Evolutionary conservation across 164 flowering plant genomes (phyloP), one percentile per base, ranked within the genome.

Genomic region (Santalum album): DNA sequence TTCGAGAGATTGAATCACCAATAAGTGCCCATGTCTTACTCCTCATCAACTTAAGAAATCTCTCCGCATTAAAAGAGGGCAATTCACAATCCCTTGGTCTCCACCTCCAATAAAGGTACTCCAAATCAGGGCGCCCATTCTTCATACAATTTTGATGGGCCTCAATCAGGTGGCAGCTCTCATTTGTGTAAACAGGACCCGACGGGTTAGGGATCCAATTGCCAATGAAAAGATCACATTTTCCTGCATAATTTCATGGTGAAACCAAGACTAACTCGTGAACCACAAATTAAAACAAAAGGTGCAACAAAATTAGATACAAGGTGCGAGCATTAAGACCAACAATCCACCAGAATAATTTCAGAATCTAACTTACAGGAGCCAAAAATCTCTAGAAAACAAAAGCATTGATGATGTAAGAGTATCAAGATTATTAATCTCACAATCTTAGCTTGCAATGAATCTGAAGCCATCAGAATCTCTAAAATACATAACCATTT

Each of bases 1-100:
- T 89, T 34, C 99, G 84, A 25, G 86, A 67, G 55, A 92, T 92
- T 1, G 97, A 92, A 72, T 92, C 99, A 14, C 99, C 97, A 44
- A 89, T 75, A 26, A 89, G 68, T 1, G 84, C 95, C 90, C 84
- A 85, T 5, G 68, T 22, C 59, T 87, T 92, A 64, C 87, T 70
- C 72, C 81, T 78, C 99, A 89, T 92, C 63, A 73, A 32, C 54
- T 72, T 66, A 12, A 92, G 86, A 75, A 92, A 92, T 32, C 44
- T 80, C 56, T 47, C 19, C 7, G 88, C 66, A 74, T 83, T 66
- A 52, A 92, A 79, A 35, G 40, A 69, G 6, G 84, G 91, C 45
- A 92, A 58, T 40, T 78, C 72, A 26, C 99, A 92, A 25, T 66
- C 73, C 43, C 65, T 58, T 2, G 99, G 97, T 15, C 59, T 76